Conservation (phyloP, 768 basidiomycete genomes). For the Boletus rufocinnamomeus region DNA sequence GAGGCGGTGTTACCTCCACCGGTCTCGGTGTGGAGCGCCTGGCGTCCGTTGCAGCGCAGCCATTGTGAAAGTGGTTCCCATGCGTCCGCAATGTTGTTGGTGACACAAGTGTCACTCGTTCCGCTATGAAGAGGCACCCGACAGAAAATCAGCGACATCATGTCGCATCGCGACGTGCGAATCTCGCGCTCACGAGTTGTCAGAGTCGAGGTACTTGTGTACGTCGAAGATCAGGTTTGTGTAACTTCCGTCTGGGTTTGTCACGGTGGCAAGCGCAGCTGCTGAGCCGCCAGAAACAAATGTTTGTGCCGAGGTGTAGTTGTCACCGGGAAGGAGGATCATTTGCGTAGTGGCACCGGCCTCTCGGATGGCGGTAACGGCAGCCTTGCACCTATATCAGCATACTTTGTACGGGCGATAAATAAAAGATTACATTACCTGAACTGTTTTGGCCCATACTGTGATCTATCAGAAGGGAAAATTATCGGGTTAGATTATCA, state of each 20-base stretch:
- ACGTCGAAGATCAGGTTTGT: constrained; percentile 16
- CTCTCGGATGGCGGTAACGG: constrained; percentile 16
- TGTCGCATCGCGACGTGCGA: neutral
- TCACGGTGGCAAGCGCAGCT: constrained; percentile 7
- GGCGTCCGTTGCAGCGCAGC: constrained; percentile 32
- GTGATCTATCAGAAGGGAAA: neutral
- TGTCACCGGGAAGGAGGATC: constrained; percentile 14
- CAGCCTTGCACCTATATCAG: constrained; percentile 5
- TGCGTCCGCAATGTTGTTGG: constrained; percentile 21
- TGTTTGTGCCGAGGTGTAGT: constrained; percentile 7
- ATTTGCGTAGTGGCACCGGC: constrained; percentile 12
- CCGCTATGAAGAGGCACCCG: neutral
- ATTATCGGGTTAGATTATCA: neutral
- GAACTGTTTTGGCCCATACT: constrained; percentile 13
- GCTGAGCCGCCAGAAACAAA: constrained; percentile 14
- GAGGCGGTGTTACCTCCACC: constrained; percentile 54
- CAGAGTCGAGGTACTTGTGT: constrained; percentile 18
- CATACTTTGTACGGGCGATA: too few species aligned
- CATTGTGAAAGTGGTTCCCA: constrained; percentile 42
- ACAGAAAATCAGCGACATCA: neutral
- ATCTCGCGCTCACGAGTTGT: constrained; percentile 9
- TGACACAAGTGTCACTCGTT: constrained; percentile 3
- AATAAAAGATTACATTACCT: neutral
- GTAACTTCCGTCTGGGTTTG: constrained; percentile 12
- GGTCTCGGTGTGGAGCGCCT: constrained; percentile 59